A percentile compares a stretch with the other conserved stretches of the same genome.
These are phyloP conservation scores for Trichoderma virens DNA, from an alignment of 495 filamentous ascomycete genomes.

Conservation along the genomic window DNA sequence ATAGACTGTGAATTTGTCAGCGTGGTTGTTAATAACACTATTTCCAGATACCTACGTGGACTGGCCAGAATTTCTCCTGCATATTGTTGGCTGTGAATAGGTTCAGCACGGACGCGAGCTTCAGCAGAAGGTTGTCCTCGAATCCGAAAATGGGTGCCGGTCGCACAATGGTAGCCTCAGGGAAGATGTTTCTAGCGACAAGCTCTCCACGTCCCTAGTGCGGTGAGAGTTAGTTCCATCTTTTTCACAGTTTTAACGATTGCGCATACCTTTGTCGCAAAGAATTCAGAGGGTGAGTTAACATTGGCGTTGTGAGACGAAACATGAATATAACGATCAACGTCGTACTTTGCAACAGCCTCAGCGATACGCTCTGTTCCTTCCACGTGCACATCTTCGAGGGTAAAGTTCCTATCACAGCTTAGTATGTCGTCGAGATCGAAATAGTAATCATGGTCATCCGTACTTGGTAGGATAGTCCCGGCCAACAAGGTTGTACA, in stretches of 20 bases:
- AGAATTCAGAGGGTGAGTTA: slow-evolving; percentile 78
- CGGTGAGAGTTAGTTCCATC: slow-evolving; percentile 13
- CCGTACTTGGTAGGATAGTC: slow-evolving; percentile 93
- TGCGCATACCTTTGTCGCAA: slow-evolving; percentile 70
- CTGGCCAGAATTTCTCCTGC: slow-evolving; percentile 84
- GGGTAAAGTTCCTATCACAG: slow-evolving; percentile 71
- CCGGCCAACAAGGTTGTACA: slow-evolving; percentile 91
- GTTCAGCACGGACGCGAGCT: slow-evolving; percentile 69
- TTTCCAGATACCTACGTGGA: slow-evolving; percentile 61
- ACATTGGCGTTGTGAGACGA: slow-evolving; percentile 87
- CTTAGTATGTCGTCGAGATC: background rate
- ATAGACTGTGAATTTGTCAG: slow-evolving; percentile 47
- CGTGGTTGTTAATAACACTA: background rate
- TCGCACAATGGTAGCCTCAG: slow-evolving; percentile 95
- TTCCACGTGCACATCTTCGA: slow-evolving; percentile 90
- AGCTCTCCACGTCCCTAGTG: slow-evolving; percentile 69
- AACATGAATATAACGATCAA: slow-evolving; percentile 94
- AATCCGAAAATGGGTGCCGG: slow-evolving; percentile 91
- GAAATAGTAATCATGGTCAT: background rate
- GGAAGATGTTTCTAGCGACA: slow-evolving; percentile 82
- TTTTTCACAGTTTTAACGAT: background rate
- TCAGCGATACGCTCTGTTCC: slow-evolving; percentile 92
- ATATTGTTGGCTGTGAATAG: slow-evolving; percentile 86
- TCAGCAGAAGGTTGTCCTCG: slow-evolving; percentile 87
- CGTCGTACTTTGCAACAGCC: slow-evolving; percentile 95